phyloP scores from a whole-genome alignment of 1,284 basidiomycete genomes.

The Fistulinella cinereoalba region DNA sequence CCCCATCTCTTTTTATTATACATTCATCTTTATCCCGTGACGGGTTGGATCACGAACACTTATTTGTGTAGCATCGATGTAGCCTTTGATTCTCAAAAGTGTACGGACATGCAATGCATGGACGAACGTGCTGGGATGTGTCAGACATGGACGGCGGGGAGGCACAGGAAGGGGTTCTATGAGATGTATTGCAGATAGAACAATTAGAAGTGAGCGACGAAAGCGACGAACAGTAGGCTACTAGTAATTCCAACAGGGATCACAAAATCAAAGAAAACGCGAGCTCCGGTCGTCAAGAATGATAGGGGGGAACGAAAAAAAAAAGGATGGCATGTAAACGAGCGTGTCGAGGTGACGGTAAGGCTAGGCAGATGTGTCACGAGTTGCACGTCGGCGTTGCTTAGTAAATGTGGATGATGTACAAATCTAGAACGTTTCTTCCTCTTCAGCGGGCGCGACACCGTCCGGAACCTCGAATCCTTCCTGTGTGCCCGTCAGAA shows the following conservation, averaged over 20 bases:
- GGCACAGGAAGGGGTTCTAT: conserved; percentile 18
- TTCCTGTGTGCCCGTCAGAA: conserved; percentile 37
- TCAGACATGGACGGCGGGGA: not conserved
- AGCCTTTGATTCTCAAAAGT: conserved; percentile 24
- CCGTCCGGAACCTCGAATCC: conserved; percentile 73
- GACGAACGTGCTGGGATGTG: not conserved
- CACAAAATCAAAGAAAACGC: conserved; percentile 2
- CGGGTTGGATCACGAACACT: conserved; percentile 14
- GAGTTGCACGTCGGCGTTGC: not conserved
- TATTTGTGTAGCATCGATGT: conserved; percentile 29
- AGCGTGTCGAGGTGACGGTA: conserved; percentile 14
- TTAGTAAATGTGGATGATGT: conserved; percentile 2
- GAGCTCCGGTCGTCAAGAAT: conserved; percentile 8
- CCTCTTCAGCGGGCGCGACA: conserved; percentile 46
- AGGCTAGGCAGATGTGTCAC: conserved; percentile 5
- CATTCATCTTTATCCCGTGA: not conserved
- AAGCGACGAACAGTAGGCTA: conserved; percentile 21
- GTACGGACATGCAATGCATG: not conserved
- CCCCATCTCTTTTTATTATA: not conserved
- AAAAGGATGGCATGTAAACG: conserved; percentile 11
- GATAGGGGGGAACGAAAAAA: conserved; percentile 3
- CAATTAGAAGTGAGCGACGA: conserved; percentile 25
- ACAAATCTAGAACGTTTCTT: conserved; percentile 52
- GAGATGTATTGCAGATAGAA: conserved; percentile 29
- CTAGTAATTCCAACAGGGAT: not conserved